phyloP scores from a whole-genome alignment of 768 basidiomycete genomes.

The Termitomyces sp. region DNA sequence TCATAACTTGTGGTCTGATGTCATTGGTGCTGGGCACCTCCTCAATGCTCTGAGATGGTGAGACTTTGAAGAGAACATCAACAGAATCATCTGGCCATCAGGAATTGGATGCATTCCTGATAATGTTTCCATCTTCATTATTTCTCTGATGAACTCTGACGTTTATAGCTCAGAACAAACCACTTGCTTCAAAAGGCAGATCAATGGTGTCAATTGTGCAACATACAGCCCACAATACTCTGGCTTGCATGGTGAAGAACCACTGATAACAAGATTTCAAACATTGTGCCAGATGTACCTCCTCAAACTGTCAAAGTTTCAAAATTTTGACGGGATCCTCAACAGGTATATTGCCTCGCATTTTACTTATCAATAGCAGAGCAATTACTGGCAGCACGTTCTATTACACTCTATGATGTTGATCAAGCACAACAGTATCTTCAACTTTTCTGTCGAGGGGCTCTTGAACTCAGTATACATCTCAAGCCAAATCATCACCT shows the following conservation, averaged over 20 bases:
- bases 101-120: background rate
- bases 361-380: background rate
- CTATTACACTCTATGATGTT: background rate
- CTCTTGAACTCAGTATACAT: background rate
- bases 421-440: background rate
- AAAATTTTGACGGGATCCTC: background rate
- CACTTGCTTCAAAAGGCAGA: background rate
- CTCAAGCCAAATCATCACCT: background rate
- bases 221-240: background rate
- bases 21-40: background rate
- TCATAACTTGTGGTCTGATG: background rate
- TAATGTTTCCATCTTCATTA: background rate
- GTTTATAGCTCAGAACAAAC: background rate
- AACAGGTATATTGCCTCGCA: background rate
- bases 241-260: background rate
- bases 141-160: no score
- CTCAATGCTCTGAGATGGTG: background rate
- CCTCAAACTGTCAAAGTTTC: no score
- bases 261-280: background rate
- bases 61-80: background rate
- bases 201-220: background rate
- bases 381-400: background rate
- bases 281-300: background rate
- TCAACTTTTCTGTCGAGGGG: background rate
- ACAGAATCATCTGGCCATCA: background rate